A percentile compares a stretch with the other conserved stretches of the same genome.
phyloP scores from a whole-genome alignment of 805 yeast genomes.

The Saccharomyces kudriavzevii region DNA sequence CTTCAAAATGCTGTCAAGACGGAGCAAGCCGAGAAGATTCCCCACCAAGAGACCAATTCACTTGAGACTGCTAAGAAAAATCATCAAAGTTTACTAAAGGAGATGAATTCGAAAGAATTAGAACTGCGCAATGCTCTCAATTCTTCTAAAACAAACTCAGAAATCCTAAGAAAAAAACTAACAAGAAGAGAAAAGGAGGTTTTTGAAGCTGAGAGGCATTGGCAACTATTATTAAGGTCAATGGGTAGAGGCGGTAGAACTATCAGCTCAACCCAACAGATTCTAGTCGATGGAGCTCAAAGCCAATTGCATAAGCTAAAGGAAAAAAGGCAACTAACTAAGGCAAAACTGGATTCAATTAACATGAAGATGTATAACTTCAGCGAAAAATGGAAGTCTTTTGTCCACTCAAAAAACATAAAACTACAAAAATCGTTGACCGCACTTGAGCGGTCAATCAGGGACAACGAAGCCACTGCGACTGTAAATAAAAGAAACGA shows the following conservation, averaged over 20 bases:
- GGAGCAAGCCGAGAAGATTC: neutral
- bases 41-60: neutral
- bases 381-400: conserved; percentile 6
- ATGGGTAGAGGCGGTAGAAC: neutral
- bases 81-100: conserved; percentile 1
- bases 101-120: conserved; percentile 7
- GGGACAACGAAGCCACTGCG: conserved; percentile 8
- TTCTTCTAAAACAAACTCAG: conserved; percentile 11
- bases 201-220: conserved; percentile 10
- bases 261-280: conserved; percentile 10
- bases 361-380: conserved; percentile 6
- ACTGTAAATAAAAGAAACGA: conserved; percentile 14
- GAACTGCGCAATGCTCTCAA: conserved; percentile 8
- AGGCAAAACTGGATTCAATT: conserved; percentile 14
- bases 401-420: conserved; percentile 9
- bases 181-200: conserved; percentile 19
- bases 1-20: neutral
- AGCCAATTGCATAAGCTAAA: conserved; percentile 5
- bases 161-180: conserved; percentile 19
- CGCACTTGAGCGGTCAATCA: conserved; percentile 15
- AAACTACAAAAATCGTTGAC: conserved; percentile 14
- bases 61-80: conserved; percentile 1
- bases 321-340: conserved; percentile 13
- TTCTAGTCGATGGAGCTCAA: conserved; percentile 13
- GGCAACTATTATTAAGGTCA: conserved; percentile 1